phyloP scores from a whole-genome alignment of 495 filamentous ascomycete species.

The Daldinia decipiens region DNA sequence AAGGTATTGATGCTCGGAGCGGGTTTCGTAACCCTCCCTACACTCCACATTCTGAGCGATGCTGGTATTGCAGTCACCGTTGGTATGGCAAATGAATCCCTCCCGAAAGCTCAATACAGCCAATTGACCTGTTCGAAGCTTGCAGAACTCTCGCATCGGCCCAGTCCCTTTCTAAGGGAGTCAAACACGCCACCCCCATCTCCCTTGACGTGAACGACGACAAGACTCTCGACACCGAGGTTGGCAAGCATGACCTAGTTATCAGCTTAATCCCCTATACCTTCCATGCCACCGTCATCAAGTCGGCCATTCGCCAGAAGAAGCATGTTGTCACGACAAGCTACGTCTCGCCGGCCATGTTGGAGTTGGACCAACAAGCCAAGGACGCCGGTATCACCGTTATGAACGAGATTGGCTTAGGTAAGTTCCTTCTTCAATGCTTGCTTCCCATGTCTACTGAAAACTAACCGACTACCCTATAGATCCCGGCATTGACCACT shows the following conservation, averaged over 20 bases:
- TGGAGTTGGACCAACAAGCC: constrained; percentile 80
- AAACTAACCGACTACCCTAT: not conserved
- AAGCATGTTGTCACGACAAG: constrained; percentile 97
- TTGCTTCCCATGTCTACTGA: constrained; percentile 1
- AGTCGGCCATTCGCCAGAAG: constrained; percentile 92
- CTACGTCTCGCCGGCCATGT: constrained; percentile 92
- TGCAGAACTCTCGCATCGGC: constrained; percentile 86
- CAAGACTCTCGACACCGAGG: constrained; percentile 77
- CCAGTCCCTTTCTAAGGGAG: constrained; percentile 74
- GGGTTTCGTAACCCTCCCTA: constrained; percentile 84
- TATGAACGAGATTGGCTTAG: constrained; percentile 96
- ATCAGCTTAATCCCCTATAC: constrained; percentile 93
- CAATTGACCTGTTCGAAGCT: constrained; percentile 59
- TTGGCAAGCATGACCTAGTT: constrained; percentile 80
- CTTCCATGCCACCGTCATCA: constrained; percentile 89
- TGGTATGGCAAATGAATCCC: constrained; percentile 64
- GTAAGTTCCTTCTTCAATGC: constrained; percentile 31
- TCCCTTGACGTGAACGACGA: constrained; percentile 84
- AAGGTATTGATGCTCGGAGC: constrained; percentile 77
- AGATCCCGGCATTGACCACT: constrained; percentile 41
- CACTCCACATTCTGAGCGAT: constrained; percentile 79
- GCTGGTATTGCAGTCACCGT: constrained; percentile 83
- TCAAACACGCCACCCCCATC: constrained; percentile 76
- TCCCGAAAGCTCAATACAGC: not conserved
- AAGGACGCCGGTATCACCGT: constrained; percentile 97